Base-by-base conservation (phyloP, 495 filamentous ascomycete species). In the Amorphotheca resinae region DNA sequence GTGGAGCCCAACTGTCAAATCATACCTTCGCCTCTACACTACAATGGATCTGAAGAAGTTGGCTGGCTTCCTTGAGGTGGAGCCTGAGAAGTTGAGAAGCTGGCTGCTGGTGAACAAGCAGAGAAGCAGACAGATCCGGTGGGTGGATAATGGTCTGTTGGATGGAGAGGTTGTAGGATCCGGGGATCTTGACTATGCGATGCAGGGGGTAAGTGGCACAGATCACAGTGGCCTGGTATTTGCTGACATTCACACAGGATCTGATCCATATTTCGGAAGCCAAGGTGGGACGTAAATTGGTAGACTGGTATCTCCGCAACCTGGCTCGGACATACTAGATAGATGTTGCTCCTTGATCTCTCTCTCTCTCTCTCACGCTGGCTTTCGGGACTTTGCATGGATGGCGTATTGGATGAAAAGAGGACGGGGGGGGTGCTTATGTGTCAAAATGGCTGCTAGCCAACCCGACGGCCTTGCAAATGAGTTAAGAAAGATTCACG, bases 41-140 rank as follows among this genome's bases (percentile, higher is more conserved):
- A 98, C 93, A 48, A 95, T 96, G 86, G 91, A 98, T 58, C 69
- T 98, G 49, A 89, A 93, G 71, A 98, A 98, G 68, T 76, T 98
- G 42, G 89, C 91, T 43, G 87, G 87, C 40, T 96, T 98, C 76
- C 72, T 98, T 36, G 88, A 95, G 50, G 84, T 94, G 34, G 77
- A 93, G 61, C 82, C 88, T 3, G 93, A 96, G 64, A 80, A 88
- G 64, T 71, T 98, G 54, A 73, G 91, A 50, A 79, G 79, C 26
- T 91, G 86, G 78, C 67, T 98, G 37, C 65, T 96, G 31, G 86
- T 98, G 32, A 96, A 93, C 71, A 98, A 98, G 78, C 91, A 98
- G 71, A 78, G 93, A 54, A 93, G 80, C 60, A 80, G 93, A 69
- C 93, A 98, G 73, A 74, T 89, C 42, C 77, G 93, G 61, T 95